These are phyloP conservation scores for Gossypium arboreum DNA, from an alignment of 345 rosid species.

Conservation along the genomic window DNA sequence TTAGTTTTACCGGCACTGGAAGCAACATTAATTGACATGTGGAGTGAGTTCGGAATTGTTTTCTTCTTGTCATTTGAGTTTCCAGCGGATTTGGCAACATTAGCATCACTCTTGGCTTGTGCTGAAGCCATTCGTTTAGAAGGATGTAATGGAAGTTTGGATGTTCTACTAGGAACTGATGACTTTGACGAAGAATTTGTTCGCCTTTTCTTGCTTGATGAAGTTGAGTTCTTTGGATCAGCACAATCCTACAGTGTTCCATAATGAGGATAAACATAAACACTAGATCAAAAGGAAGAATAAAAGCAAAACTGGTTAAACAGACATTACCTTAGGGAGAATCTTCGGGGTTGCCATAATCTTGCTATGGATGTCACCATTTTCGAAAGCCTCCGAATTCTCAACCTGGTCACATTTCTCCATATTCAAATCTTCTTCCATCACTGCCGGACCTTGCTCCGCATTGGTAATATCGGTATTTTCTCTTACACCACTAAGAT, in stretches of 20 bases:
- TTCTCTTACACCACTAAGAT: slow-evolving; percentile 14
- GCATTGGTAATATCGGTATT: slow-evolving; percentile 16
- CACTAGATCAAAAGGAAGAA: background rate
- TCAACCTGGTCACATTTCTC: slow-evolving; percentile 27
- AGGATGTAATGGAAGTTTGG: slow-evolving; percentile 28
- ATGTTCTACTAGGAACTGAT: slow-evolving; percentile 21
- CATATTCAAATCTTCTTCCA: slow-evolving; percentile 11
- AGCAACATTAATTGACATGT: slow-evolving; percentile 45
- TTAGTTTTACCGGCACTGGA: slow-evolving; percentile 25
- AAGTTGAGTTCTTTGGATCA: slow-evolving; percentile 28
- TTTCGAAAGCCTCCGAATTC: slow-evolving; percentile 23
- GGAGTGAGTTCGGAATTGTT: slow-evolving; percentile 30
- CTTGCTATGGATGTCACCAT: slow-evolving; percentile 19
- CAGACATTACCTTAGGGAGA: slow-evolving; percentile 33
- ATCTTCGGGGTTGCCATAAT: slow-evolving; percentile 21
- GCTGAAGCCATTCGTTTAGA: slow-evolving; percentile 24
- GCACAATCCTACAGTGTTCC: slow-evolving; percentile 25
- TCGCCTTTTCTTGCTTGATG: slow-evolving; percentile 38
- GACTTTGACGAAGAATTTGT: slow-evolving; percentile 32
- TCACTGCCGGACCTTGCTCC: slow-evolving; percentile 21
- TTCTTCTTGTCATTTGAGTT: slow-evolving; percentile 25
- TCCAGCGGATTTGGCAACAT: slow-evolving; percentile 19
- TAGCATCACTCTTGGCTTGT: background rate
- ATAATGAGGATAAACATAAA: slow-evolving; percentile 12
- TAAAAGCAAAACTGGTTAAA: slow-evolving; percentile 11